Evolutionary conservation across 2,329 filamentous ascomycete species (phyloP).

Genomic region (Pezicula neosporulosa): DNA sequence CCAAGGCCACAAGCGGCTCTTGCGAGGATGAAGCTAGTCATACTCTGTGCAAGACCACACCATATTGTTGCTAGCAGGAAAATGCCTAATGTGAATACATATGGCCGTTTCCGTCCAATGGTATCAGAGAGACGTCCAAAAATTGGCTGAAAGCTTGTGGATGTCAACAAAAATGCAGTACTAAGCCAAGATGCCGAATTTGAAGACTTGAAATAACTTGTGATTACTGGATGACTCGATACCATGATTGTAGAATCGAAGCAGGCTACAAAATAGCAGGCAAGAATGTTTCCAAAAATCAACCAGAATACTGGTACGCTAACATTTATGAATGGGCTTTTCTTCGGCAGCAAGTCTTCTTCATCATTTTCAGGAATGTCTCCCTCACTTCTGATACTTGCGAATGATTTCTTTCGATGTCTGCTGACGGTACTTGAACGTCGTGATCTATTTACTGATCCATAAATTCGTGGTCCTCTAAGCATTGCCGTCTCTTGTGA

Average conservation of each 20-base stretch:
- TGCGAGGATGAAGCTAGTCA: constrained; percentile 68
- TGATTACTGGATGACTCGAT: constrained; percentile 76
- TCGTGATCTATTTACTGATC: constrained; percentile 7
- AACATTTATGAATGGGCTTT: constrained; percentile 36
- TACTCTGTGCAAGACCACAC: constrained; percentile 64
- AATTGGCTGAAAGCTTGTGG: constrained; percentile 72
- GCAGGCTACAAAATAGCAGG: constrained; percentile 54
- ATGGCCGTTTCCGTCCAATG: constrained; percentile 64
- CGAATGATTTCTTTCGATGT: constrained; percentile 15
- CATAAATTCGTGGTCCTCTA: constrained; percentile 22
- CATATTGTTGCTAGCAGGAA: constrained; percentile 65
- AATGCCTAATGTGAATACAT: constrained; percentile 58
- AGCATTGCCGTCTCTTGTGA: constrained; percentile 28
- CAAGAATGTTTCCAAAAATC: constrained; percentile 56
- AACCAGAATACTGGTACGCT: constrained; percentile 52
- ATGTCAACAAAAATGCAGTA: constrained; percentile 74
- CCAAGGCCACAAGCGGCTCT: constrained; percentile 70
- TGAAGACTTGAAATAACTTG: constrained; percentile 72
- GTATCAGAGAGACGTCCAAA: constrained; percentile 73
- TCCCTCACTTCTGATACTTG: constrained; percentile 13
- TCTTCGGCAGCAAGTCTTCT: constrained; percentile 11
- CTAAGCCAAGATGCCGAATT: constrained; percentile 82
- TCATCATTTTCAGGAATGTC: constrained; percentile 9
- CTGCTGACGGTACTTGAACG: constrained; percentile 14
- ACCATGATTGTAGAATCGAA: constrained; percentile 83